A percentile compares a stretch with the other conserved stretches of the same genome.
phyloP scores from a whole-genome alignment of 2,329 filamentous ascomycete genomes.

The Acarospora socialis region DNA sequence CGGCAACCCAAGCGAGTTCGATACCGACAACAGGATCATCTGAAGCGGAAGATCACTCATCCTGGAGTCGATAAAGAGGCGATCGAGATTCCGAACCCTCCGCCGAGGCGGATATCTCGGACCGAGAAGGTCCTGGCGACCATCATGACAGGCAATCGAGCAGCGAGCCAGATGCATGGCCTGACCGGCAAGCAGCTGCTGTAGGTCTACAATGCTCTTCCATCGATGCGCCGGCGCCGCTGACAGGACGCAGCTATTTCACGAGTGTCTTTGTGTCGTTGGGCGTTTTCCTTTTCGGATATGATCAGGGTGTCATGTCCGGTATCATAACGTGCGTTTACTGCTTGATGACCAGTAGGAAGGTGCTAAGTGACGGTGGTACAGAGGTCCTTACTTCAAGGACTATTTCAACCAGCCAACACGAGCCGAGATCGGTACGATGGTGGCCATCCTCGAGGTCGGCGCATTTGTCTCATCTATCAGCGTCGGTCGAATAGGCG shows the following conservation, averaged over 20 bases:
- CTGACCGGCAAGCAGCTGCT: slow-evolving; percentile 90
- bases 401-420: slow-evolving; percentile 87
- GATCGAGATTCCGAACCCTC: slow-evolving; percentile 63
- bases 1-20: slow-evolving; percentile 51
- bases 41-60: slow-evolving; percentile 30
- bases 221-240: too few species aligned
- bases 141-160: slow-evolving; percentile 70
- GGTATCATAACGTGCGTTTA: slow-evolving; percentile 29
- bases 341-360: not conserved
- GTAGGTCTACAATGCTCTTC: slow-evolving; percentile 37
- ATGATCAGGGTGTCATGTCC: slow-evolving; percentile 85
- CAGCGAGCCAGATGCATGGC: slow-evolving; percentile 64
- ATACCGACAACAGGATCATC: slow-evolving; percentile 37
- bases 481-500: slow-evolving; percentile 72
- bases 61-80: slow-evolving; percentile 50
- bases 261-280: slow-evolving; percentile 82
- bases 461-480: slow-evolving; percentile 86
- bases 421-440: slow-evolving; percentile 78
- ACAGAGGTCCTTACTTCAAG: slow-evolving; percentile 71
- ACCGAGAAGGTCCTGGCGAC: slow-evolving; percentile 57
- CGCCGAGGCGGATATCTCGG: slow-evolving; percentile 47
- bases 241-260: slow-evolving; percentile 77
- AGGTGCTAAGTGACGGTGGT: not conserved
- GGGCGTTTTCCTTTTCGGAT: slow-evolving; percentile 78
- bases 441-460: slow-evolving; percentile 92